Conservation (phyloP, 208 protist genomes). For the Acanthamoeba royreba region DNA sequence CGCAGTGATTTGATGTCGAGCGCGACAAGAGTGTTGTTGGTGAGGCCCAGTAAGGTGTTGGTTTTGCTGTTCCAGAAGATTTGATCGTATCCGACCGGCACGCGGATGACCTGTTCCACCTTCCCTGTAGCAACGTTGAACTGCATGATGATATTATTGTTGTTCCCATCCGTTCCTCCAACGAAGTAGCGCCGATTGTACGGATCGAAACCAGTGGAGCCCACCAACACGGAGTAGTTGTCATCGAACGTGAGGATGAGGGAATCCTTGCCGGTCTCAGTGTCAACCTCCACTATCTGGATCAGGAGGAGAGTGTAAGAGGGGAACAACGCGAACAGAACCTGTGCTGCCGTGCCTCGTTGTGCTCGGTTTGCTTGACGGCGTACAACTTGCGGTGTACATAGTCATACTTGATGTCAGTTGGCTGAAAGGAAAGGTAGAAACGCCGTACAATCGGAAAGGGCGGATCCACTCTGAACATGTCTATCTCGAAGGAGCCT, state of each 20-base stretch:
- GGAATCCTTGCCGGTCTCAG: not conserved
- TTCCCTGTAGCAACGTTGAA: not conserved
- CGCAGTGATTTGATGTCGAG: not conserved
- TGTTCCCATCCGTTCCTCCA: not conserved
- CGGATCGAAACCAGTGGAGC: not conserved
- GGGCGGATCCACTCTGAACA: not conserved
- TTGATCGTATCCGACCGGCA: not conserved
- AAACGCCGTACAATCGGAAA: not conserved
- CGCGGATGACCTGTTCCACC: not conserved
- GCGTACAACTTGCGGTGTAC: not conserved
- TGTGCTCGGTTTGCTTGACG: not conserved
- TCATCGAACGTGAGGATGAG: not conserved
- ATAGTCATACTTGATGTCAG: not conserved
- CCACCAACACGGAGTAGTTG: not conserved
- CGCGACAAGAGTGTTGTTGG: not conserved
- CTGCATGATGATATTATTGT: conserved; percentile 2
- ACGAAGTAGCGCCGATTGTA: conserved; percentile 16
- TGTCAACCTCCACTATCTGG: not conserved
- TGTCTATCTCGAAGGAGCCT: not conserved
- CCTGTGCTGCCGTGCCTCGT: not conserved
- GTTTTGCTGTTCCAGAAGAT: not conserved
- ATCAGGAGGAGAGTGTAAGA: not conserved
- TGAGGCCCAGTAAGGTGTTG: not conserved
- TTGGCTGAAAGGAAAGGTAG: not conserved
- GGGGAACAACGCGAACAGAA: not conserved